A percentile compares a stretch with the other conserved stretches of the same genome.
Evolutionary conservation across 2,329 filamentous ascomycete species (phyloP).

Genomic region (Trichoderma arundinaceum): DNA sequence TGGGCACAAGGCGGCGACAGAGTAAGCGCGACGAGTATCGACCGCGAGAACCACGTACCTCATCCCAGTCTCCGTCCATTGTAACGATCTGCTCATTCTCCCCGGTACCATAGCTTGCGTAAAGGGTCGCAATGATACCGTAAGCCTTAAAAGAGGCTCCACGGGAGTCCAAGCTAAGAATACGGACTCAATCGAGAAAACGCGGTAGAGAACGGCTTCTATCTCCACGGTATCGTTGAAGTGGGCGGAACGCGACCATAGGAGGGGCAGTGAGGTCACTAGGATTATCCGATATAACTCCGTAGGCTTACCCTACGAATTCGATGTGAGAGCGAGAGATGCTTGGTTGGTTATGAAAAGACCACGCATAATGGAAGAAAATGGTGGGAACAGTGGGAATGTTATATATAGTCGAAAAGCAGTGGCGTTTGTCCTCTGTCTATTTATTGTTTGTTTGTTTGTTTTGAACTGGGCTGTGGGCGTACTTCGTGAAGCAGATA

Average conservation of each 20-base stretch:
- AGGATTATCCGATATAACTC: conserved; percentile 31
- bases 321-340: conserved; percentile 2
- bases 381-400: neutral
- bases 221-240: conserved; percentile 12
- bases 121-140: conserved; percentile 29
- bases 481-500: too few relatives aligned
- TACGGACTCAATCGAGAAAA: conserved; percentile 21
- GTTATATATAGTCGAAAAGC: neutral
- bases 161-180: conserved; percentile 28
- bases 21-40: neutral
- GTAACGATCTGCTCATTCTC: conserved; percentile 49
- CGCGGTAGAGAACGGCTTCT: conserved; percentile 1
- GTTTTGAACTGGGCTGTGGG: too few relatives aligned
- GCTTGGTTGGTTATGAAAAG: neutral
- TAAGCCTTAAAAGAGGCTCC: conserved; percentile 27
- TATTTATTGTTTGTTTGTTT: too few relatives aligned
- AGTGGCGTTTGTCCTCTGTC: too few relatives aligned
- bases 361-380: neutral
- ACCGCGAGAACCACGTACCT: conserved; percentile 52
- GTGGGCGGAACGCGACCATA: conserved; percentile 24
- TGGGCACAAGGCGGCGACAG: neutral
- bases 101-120: conserved; percentile 42
- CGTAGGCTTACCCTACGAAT: conserved; percentile 20
- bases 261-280: conserved; percentile 33
- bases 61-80: conserved; percentile 73